Evolutionary conservation across 768 basidiomycete genomes (phyloP).

Genomic region (Gloeopeniophorella convolvens): DNA sequence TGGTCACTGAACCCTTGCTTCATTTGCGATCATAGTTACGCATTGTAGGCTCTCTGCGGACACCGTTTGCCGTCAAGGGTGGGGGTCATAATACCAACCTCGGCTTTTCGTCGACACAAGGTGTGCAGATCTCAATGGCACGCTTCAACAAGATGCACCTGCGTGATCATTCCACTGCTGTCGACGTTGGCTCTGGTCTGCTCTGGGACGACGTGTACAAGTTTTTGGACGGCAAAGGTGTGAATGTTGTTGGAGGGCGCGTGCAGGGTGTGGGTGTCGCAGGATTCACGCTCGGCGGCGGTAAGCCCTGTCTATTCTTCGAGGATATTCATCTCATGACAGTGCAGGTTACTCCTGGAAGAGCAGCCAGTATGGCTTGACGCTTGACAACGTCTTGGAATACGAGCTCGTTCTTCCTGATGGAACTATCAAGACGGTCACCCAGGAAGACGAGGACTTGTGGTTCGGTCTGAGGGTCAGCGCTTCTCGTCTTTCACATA

Average conservation of each 20-base stretch:
- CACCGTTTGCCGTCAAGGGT: conserved; percentile 15
- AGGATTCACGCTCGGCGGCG: conserved; percentile 22
- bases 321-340: no score
- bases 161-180: not conserved
- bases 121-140: conserved; percentile 23
- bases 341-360: conserved; percentile 27
- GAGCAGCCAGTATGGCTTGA: conserved; percentile 29
- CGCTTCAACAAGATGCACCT: conserved; percentile 13
- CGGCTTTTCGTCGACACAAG: conserved; percentile 23
- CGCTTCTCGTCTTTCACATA: not conserved
- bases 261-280: conserved; percentile 21
- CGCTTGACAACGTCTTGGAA: conserved; percentile 29
- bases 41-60: not conserved
- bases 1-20: not conserved
- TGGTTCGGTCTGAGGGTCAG: conserved; percentile 1
- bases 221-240: conserved; percentile 11
- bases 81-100: conserved; percentile 21
- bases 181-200: conserved; percentile 18
- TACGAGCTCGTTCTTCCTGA: conserved; percentile 25
- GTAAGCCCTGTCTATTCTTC: not conserved
- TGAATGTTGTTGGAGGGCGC: conserved; percentile 22
- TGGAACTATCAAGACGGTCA: conserved; percentile 16
- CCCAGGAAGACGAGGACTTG: not conserved
- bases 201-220: conserved; percentile 24
- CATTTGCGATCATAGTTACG: not conserved